These are phyloP conservation scores for Exutisphaerella laricina DNA, from an alignment of 2,329 filamentous ascomycete genomes.

Conservation along the genomic window DNA sequence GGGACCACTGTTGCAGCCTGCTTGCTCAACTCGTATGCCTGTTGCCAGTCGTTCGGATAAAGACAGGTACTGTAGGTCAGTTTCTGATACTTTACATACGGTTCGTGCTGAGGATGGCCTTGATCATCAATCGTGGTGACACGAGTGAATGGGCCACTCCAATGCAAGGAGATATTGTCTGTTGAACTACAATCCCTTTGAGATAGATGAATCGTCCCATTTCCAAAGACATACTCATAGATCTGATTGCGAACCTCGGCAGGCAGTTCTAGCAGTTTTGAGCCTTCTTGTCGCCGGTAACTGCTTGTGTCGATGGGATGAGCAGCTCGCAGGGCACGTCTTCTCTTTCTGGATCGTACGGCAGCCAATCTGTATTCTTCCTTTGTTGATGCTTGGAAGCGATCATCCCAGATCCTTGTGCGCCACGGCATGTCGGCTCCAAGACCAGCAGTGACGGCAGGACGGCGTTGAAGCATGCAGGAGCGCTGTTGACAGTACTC, in stretches of 20 bases:
- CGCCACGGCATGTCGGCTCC: not conserved
- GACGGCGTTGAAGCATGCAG: no score
- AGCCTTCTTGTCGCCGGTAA: not conserved
- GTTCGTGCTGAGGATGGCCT: not conserved
- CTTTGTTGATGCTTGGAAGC: not conserved
- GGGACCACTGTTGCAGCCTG: not conserved
- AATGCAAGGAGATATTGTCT: constrained; percentile 1
- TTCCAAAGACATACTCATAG: constrained; percentile 6
- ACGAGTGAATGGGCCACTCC: constrained; percentile 1
- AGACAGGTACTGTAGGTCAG: not conserved
- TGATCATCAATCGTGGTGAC: not conserved
- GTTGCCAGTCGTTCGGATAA: not conserved
- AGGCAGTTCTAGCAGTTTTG: constrained; percentile 2
- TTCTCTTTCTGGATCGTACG: not conserved
- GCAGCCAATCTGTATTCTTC: not conserved
- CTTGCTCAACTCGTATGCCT: not conserved
- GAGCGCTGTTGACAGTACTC: no score
- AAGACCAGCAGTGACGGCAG: no score
- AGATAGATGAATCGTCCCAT: constrained; percentile 3
- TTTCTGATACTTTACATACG: constrained; percentile 2
- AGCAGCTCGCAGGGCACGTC: not conserved
- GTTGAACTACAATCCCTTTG: not conserved
- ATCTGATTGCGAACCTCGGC: constrained; percentile 2
- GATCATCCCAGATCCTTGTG: not conserved
- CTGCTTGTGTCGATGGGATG: not conserved